Conservation (phyloP, 306 rosid species). For the Hippophae rhamnoides region DNA sequence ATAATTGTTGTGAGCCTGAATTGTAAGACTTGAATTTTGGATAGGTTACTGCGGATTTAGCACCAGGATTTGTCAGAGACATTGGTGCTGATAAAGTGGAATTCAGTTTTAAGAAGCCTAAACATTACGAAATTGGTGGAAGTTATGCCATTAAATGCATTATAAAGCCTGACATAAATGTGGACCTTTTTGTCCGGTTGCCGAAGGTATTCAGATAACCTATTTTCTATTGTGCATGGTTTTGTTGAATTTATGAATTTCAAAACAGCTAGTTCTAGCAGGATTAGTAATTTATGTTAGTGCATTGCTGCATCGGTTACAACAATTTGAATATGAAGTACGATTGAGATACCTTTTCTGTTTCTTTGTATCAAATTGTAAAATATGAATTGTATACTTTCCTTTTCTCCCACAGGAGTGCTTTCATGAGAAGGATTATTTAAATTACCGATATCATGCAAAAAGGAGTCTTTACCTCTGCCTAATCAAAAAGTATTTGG, state of each 20-base stretch:
- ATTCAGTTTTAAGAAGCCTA: constrained; percentile 64
- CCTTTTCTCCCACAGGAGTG: constrained; percentile 51
- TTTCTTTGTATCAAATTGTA: not conserved
- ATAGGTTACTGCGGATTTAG: constrained; percentile 55
- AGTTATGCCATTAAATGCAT: constrained; percentile 54
- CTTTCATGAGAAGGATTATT: constrained; percentile 86
- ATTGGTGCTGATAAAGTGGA: constrained; percentile 84
- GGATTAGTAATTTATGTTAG: too few species aligned
- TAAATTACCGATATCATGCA: constrained; percentile 77
- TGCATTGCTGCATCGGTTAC: too few species aligned
- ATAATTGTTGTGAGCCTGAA: not conserved
- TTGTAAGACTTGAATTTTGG: not conserved
- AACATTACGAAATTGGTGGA: constrained; percentile 44
- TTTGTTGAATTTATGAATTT: not conserved
- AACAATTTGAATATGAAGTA: too few species aligned
- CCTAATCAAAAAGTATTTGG: constrained; percentile 58
- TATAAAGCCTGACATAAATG: constrained; percentile 52
- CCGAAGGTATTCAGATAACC: constrained; percentile 51
- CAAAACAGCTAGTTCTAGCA: too few species aligned
- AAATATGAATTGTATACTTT: not conserved
- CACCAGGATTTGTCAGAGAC: constrained; percentile 61
- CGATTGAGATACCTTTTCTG: not conserved
- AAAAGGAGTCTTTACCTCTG: constrained; percentile 83
- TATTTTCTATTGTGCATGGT: not conserved
- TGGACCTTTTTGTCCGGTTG: constrained; percentile 59